phyloP scores from a whole-genome alignment of 768 basidiomycete genomes.

The Sarcodon sp. region DNA sequence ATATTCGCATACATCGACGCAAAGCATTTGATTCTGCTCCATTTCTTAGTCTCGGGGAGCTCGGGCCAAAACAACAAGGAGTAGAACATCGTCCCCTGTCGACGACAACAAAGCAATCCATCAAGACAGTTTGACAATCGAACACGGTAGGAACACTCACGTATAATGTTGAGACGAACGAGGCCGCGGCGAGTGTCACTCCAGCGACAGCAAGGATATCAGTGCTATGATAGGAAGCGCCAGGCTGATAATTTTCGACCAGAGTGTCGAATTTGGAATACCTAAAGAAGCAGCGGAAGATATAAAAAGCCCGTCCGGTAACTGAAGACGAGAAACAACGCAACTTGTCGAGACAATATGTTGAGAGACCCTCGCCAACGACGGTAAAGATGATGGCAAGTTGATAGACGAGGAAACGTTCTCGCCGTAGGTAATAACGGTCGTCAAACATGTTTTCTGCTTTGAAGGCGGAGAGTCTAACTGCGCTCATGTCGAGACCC shows the following conservation, averaged over 20 bases:
- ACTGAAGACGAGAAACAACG: background rate
- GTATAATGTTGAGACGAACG: background rate
- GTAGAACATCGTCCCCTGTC: conserved; percentile 1
- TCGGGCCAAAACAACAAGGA: conserved; percentile 1
- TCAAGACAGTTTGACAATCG: too few relatives aligned
- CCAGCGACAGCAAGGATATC: conserved; percentile 1
- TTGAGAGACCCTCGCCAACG: background rate
- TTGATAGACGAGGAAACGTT: conserved; percentile 1
- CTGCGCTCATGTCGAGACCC: conserved; percentile 1
- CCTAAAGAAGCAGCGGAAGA: background rate
- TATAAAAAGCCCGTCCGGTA: too few relatives aligned
- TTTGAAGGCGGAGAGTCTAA: conserved; percentile 2
- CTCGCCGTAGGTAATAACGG: background rate
- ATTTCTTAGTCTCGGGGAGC: background rate
- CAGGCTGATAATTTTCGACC: background rate
- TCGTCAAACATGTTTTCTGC: background rate
- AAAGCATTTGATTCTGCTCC: background rate
- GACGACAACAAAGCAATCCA: too few relatives aligned
- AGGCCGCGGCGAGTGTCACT: conserved; percentile 1
- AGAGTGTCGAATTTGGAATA: background rate
- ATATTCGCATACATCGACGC: background rate
- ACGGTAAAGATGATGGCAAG: conserved; percentile 2
- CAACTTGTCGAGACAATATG: background rate
- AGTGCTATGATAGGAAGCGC: background rate
- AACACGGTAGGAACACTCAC: background rate